Percentiles rank a stretch among this genome's conserved stretches.
These are phyloP conservation scores for Plicaturopsis crispa DNA, from an alignment of 768 basidiomycete genomes.

Conservation along the genomic window DNA sequence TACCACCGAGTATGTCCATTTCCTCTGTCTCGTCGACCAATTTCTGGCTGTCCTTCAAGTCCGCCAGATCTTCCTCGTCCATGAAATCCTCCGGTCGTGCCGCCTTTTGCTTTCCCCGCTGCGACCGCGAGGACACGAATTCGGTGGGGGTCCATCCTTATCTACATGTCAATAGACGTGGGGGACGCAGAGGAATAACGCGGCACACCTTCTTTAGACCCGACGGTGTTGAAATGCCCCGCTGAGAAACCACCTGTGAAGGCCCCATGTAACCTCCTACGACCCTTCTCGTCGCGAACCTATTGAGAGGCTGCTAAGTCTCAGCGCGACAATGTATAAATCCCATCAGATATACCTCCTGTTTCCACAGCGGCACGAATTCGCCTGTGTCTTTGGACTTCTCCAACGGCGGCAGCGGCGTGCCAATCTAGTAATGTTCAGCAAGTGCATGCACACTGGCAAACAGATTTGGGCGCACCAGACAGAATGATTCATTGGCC, in stretches of 20 bases:
- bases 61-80: conserved; percentile 96
- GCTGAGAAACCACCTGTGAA: conserved; percentile 99
- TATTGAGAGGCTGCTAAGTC: conserved; percentile 21
- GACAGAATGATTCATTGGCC: conserved; percentile 80
- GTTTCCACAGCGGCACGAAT: conserved; percentile 97
- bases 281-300: conserved; percentile 91
- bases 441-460: neutral
- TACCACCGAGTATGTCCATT: conserved; percentile 59
- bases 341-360: conserved; percentile 56
- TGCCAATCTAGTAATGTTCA: conserved; percentile 63
- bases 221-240: conserved; percentile 94
- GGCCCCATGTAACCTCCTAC: conserved; percentile 91
- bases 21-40: conserved; percentile 77
- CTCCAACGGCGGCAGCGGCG: conserved; percentile 89
- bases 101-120: conserved; percentile 57
- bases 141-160: conserved; percentile 94
- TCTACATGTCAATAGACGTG: neutral
- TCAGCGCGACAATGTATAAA: conserved; percentile 11
- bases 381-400: conserved; percentile 89
- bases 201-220: conserved; percentile 82
- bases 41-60: conserved; percentile 63
- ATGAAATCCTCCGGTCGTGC: conserved; percentile 89
- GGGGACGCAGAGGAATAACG: neutral
- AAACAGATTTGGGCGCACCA: conserved; percentile 38
- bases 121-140: conserved; percentile 82